Evolutionary conservation across 768 basidiomycete species (phyloP), one percentile per base, ranked within the genome.

Genomic region (Lactarius evosmus): DNA sequence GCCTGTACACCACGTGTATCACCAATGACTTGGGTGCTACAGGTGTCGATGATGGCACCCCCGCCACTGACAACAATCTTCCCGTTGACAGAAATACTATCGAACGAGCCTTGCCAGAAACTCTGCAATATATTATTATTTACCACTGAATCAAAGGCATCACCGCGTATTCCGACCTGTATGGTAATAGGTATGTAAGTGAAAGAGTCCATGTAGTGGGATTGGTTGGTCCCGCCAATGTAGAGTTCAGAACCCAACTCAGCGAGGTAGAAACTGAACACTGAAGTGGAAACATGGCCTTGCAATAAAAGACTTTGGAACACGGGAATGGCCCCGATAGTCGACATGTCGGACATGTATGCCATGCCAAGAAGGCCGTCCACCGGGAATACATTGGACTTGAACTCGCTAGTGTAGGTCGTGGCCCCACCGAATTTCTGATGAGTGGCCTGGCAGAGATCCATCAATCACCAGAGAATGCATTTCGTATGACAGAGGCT

Each of bases 211-310:
- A 52, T 50, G 46, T 44, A 65, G 29, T 59, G 63, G 14, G 44
- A 25, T 44, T 11, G 25, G 49, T 67, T 67, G 29, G 57, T 59
- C 5, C 63, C 63, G 27, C 67, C 67, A 32, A 67, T 44, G 50
- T 41, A 56, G 33, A 67, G 60, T 58, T 84, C 82, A n/a, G 81
- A 77, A 27, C 75, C 77, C 12, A 72, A 70, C 19, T 73, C 29
- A 9, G 78, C 69, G 53, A 85, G 74, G 65, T 81, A 80, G 69
- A 86, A 78, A 30, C 78, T 76, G 66, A 86, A 85, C 65, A 77
- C 74, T 49, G 75, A 69, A 33, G 76, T 68, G 9, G 74, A 62
- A 1, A 76, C 70, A 34, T 67, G 63, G 17, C 71, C 72, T 51
- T 80, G 74, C 9, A 73, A 69, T n/a, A 81, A 63, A 34, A 84